Base-by-base conservation (phyloP, 176 grass and related monocot species). In the Luzula sylvatica region DNA sequence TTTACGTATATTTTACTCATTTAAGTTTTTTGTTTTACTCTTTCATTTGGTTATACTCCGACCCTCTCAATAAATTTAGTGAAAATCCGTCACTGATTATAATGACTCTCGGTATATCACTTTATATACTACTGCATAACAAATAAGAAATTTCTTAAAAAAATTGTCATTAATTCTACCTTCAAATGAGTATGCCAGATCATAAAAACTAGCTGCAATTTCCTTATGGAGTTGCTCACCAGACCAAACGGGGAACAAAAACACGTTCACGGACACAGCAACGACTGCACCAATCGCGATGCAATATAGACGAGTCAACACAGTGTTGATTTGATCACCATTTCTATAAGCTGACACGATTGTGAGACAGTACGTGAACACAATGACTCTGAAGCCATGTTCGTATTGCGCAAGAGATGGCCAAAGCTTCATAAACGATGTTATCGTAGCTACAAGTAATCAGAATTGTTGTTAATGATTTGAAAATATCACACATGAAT, bases 361-460 rank as follows among this genome's bases (percentile, higher is more conserved):
- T 57, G 78, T 70, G 49, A 84, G 80, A 51, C 81, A 78, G 44
- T 74, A 78, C 8, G 81, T 74, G 69, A 78, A 84, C 66, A 84
- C 69, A 29, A 62, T 78, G 2, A 84, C 81, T 46, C 81, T 63
- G 45, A 84, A 74, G 15, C 69, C 58, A 45, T 74, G 52, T 45
- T 84, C 81, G 7, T 78, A 78, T 2, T 68, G 57, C 8, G 48
- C 81, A 38, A 74, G 42, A 0, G 74, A 23, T 9, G 81, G 74
- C 65, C 65, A 69, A 42, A 65, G 65, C 57, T 84, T 84, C 58
- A 84, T 30, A 43, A 84, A 74, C 20, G 81, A 84, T n/a, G 74
- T 84, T 19, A 65, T 38, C 1, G 65, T 40, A 42, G 69, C 81
- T 84, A 69, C 70, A n/a, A 64, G 11, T 23, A 3, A 17, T 9